Evolutionary conservation across 2,329 filamentous ascomycete species (phyloP), one percentile per base, ranked within the genome.

Genomic region (Pseudocercospora pini-densiflorae): DNA sequence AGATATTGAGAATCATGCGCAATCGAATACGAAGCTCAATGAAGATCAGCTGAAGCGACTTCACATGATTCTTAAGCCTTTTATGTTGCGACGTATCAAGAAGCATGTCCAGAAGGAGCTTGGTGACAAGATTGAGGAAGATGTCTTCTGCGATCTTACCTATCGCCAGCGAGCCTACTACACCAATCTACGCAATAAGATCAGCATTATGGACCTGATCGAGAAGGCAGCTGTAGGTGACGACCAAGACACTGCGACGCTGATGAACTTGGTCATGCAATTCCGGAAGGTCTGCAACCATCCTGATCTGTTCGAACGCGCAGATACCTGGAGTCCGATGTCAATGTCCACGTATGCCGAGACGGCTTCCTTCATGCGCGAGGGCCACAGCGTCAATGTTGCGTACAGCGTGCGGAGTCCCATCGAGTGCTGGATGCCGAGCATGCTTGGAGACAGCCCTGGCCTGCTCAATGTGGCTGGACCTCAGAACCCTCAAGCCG

Each of bases 251-350:
- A 97, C 92, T 40, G 94, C 94, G 47, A 98, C 94, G 1, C 82
- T 99, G 75, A 98, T 99, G 95, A 99, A 99, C 80, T 85, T 99
- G 71, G 95, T 99, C 70, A 99, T 99, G 95, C 95, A 99, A 81
- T 99, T 99, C 87, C 89, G 95, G 74, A 99, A 99, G 82, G 95
- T 99, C 64, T 99, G 95, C 83, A 99, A 99, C 77, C 95, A 99
- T 77, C 95, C 95, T 0, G 95, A 99, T 80, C 81, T 99, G 36
- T 99, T 99, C 73, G 94, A 99, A 80, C 90, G 95, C 54, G 94
- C 94, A 9, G 94, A 98, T 68, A 97, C 93, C 8, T 90, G 88
- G 24, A 97, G 94, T 8, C 93, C 95, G 0, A 90, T 94, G 74
- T 91, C 92, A 0, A 89, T 91, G 73, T 88, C 89, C n/a, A 88